These are phyloP conservation scores for Arthrobotrys pseudoclavata DNA, from an alignment of 2,329 filamentous ascomycete genomes.

Conservation along the genomic window DNA sequence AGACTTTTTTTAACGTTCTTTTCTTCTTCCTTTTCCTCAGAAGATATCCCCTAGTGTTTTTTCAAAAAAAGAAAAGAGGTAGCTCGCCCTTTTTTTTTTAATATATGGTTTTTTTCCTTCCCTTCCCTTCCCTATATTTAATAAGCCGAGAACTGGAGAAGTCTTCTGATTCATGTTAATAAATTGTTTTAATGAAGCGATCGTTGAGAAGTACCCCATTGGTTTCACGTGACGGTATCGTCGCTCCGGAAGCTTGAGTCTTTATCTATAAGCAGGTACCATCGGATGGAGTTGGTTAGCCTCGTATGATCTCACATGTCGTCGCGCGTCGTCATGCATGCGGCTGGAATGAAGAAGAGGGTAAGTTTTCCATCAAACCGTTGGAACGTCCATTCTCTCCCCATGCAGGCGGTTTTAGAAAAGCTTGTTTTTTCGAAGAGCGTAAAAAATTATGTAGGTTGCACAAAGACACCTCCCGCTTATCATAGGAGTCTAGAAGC, in stretches of 20 bases:
- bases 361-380: background rate
- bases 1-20: conserved; percentile 32
- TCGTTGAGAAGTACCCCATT: conserved; percentile 27
- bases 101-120: background rate
- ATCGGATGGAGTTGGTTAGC: conserved; percentile 12
- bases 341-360: conserved; percentile 23
- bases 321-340: conserved; percentile 24
- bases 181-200: conserved; percentile 53
- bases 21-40: conserved; percentile 17
- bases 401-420: conserved; percentile 36
- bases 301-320: background rate
- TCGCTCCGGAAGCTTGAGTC: background rate
- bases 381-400: conserved; percentile 13
- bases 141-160: conserved; percentile 23
- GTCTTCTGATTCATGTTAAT: conserved; percentile 46
- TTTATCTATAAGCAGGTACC: background rate
- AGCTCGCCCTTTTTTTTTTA: conserved; percentile 8
- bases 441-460: background rate
- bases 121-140: conserved; percentile 29
- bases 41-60: conserved; percentile 27
- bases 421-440: conserved; percentile 41
- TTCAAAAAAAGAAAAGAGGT: conserved; percentile 25
- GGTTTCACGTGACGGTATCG: background rate
- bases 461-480: conserved; percentile 32
- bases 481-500: conserved; percentile 7